Base-by-base conservation (phyloP, 495 filamentous ascomycete species). In the Tetracladium marchalianum region DNA sequence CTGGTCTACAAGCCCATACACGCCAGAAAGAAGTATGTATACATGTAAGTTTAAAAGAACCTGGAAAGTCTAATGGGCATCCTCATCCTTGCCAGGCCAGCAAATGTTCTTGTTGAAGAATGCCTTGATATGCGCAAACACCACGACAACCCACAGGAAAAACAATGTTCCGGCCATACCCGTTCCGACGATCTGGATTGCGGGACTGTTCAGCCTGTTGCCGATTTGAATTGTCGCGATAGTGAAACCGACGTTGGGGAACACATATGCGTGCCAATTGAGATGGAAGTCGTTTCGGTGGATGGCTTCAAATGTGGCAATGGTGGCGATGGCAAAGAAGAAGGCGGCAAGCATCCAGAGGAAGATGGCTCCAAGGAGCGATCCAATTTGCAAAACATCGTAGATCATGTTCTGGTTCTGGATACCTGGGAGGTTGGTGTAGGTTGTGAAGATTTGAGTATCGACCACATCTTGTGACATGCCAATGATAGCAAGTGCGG, bases 271-370 rank as follows among this genome's bases (percentile, higher is more conserved):
- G 59, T 71, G 79, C 73, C 75, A 79, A 19, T 66, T 68, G 15
- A 78, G 56, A 55, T 70, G 51, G 75, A 79, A 43, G 41, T 63
- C 38, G 69, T 65, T 22, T 78, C 68, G 15, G 5, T 16, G 24
- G 3, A 44, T 40, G 6, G 70, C 68, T n/a, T 59, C 60, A 27
- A 82, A 51, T 8, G 75, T 71, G 1, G 73, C 74, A 16, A 79
- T 60, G 8, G 70, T 50, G 0, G 79, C 76, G 4, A 81, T 67
- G 31, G 65, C 66, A 58, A 86, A 86, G 66, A 86, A 86, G 82
- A 82, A 87, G 31, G 86, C 68, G 34, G 73, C 76, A 11, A 87
- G 61, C 0, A 73, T 72, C 83, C 83, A 88, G 2, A 88, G 65
- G 46, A 84, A 84, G 4, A 82, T 71, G 1, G 68, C 80, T 0